Evolutionary conservation across 805 yeast genomes (phyloP).

Genomic region (Wickerhamomyces tratensis): DNA sequence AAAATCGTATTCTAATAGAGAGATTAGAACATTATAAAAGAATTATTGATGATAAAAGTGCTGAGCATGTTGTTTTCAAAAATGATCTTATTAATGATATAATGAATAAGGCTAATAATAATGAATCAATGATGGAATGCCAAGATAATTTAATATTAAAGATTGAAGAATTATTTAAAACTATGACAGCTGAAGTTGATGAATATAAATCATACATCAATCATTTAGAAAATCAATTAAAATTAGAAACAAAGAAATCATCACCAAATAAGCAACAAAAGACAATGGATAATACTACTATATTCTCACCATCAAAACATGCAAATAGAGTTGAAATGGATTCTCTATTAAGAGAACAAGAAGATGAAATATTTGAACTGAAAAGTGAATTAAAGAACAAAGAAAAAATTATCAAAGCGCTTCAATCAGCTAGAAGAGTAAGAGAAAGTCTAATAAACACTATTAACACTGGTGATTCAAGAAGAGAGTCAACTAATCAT

Average conservation of each 20-base stretch:
- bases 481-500: slow-evolving; percentile 11
- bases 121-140: slow-evolving; percentile 20
- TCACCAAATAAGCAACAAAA: neutral
- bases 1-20: slow-evolving; percentile 54
- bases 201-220: slow-evolving; percentile 50
- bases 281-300: neutral
- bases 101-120: slow-evolving; percentile 27
- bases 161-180: slow-evolving; percentile 36
- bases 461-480: slow-evolving; percentile 11
- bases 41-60: slow-evolving; percentile 47
- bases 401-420: slow-evolving; percentile 68
- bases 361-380: slow-evolving; percentile 59
- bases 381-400: slow-evolving; percentile 56
- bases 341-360: slow-evolving; percentile 42
- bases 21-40: slow-evolving; percentile 62
- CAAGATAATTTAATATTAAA: slow-evolving; percentile 33
- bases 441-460: slow-evolving; percentile 28
- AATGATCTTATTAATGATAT: slow-evolving; percentile 53
- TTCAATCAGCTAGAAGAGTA: slow-evolving; percentile 55
- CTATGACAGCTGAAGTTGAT: slow-evolving; percentile 41
- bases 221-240: slow-evolving; percentile 48
- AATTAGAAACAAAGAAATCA: slow-evolving; percentile 9
- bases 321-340: slow-evolving; percentile 13
- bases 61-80: slow-evolving; percentile 43
- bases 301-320: slow-evolving; percentile 6